Evolutionary conservation across 352 stramenopile species (phyloP).

Genomic region (Phytophthora quininea): DNA sequence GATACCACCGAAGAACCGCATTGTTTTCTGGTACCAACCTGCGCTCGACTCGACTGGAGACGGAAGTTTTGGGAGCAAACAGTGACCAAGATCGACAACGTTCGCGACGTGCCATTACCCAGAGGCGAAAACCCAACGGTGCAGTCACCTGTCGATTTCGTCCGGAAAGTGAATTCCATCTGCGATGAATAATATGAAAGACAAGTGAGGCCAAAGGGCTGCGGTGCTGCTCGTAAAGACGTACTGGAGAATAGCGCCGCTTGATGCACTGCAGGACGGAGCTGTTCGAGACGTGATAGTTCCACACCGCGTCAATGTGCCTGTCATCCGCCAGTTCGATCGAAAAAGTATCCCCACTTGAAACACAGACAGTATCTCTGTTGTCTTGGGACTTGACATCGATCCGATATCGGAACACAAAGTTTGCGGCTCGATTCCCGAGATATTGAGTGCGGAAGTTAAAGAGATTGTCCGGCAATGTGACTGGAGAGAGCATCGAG

Average conservation of each 20-base stretch:
- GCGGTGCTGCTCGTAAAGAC: not conserved
- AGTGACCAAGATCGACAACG: slow-evolving; percentile 12
- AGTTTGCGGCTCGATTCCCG: slow-evolving; percentile 2
- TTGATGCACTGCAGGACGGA: slow-evolving; percentile 5
- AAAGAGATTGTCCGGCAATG: slow-evolving; percentile 20
- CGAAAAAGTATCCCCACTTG: slow-evolving; percentile 11
- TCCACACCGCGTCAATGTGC: slow-evolving; percentile 11
- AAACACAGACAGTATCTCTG: slow-evolving; percentile 2
- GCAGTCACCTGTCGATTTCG: slow-evolving; percentile 12
- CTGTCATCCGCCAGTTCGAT: slow-evolving; percentile 1
- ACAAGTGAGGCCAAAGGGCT: not conserved
- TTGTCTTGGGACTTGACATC: not conserved
- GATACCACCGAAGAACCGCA: not conserved
- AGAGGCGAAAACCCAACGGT: slow-evolving; percentile 6
- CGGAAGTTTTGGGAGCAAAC: slow-evolving; percentile 22
- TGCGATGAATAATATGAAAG: not conserved
- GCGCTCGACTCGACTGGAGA: slow-evolving; percentile 14
- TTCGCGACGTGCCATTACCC: not conserved
- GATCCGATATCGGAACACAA: slow-evolving; percentile 20
- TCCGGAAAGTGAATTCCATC: slow-evolving; percentile 22
- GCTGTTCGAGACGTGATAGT: slow-evolving; percentile 2
- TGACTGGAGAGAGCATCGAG: slow-evolving; percentile 24
- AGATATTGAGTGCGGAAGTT: slow-evolving; percentile 24
- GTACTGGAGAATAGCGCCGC: slow-evolving; percentile 24
- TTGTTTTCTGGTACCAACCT: slow-evolving; percentile 2